Base-by-base conservation (phyloP, 169 alveolate genomes). In the Eimeria necatrix region DNA sequence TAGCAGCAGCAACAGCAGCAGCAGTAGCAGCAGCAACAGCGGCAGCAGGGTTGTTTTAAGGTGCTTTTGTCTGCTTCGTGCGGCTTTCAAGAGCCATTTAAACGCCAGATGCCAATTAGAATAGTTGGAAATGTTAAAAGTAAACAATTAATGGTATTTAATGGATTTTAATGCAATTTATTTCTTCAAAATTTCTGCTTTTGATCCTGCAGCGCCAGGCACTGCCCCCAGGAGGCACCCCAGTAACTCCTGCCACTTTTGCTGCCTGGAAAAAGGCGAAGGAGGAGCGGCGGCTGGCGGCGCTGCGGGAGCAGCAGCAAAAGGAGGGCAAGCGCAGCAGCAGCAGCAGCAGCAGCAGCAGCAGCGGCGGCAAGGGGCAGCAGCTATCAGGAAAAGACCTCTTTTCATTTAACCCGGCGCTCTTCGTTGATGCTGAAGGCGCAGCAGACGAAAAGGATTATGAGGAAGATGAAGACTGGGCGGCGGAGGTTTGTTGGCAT, bases 221-320 rank as follows among this genome's bases (percentile, higher is more conserved):
- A n/a, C 94, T 96, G 26, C 95, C 98, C 49, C 96, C 98, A 49
- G 96, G 97, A 68, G 98, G 98, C 53, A 97, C 99, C n/a, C 97
- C 98, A 26, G 99, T 99, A 16, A 98, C 99, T 9, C 95, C 97
- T 68, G 99, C 98, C 89, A 97, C 98, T 14, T 99, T 99, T 96
- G 90, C 91, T 85, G 99, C 98, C 84, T 98, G 99, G 99, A 97
- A 98, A 91, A 94, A 95, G 94, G 97, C 97, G 94, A 97, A 98
- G 94, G 97, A 96, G 94, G 95, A 94, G 60, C 97, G 96, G 56
- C 91, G 95, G 24, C 68, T 24, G 14, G 56, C 60, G 16, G 87
- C 52, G 41, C 18, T 92, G 49, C 87, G 78, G 68, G 93, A 12
- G 92, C 81, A 92, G 88, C 78, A 91, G 52, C 41, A 32, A 32